Base-by-base conservation (phyloP, 2,329 filamentous ascomycete species). In the Massarina eburnea region DNA sequence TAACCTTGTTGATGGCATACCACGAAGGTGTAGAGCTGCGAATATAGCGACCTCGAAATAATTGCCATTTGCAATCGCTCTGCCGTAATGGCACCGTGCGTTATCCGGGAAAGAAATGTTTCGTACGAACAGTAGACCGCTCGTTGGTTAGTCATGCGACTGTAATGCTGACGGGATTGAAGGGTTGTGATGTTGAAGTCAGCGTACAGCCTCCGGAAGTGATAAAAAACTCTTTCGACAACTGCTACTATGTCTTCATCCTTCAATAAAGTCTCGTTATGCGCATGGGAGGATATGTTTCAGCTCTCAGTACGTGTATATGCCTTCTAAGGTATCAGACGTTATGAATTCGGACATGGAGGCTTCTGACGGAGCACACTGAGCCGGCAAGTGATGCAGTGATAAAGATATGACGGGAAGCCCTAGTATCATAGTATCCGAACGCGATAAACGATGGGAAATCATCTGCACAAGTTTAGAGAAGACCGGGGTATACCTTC, bases 331-430 rank as follows among this genome's bases (percentile, higher is more conserved):
- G n/a, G n/a, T n/a, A n/a, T n/a, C n/a, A n/a, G n/a, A n/a, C n/a
- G n/a, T n/a, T n/a, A 22, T 8, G 36, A 10, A 4, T 24, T 30
- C 17, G 20, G 38, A 8, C 26, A 37, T 20, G 34, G 8, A 22
- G 3, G 14, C 39, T n/a, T n/a, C 30, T 12, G 29, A 24, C 39
- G 39, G 29, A 34, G 39, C 30, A 42, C 12, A 20, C 39, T 27
- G 27, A 41, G 9, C 36, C 32, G 45, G 48, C 50, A 58, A 46
- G 55, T 58, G 53, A 58, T 49, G 55, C 55, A 48, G 40, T 49
- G 49, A 57, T 63, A 54, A 43, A 53, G 50, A 59, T 62, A 58
- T 64, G 48, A 63, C 58, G 32, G 57, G 46, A 60, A 43, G 48
- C 39, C 45, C 49, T 17, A 19, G 36, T 39, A 36, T 50, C 46